Evolutionary conservation across 1,284 basidiomycete species (phyloP), one percentile per base, ranked within the genome.

Genomic region (Albatrellus sp.): DNA sequence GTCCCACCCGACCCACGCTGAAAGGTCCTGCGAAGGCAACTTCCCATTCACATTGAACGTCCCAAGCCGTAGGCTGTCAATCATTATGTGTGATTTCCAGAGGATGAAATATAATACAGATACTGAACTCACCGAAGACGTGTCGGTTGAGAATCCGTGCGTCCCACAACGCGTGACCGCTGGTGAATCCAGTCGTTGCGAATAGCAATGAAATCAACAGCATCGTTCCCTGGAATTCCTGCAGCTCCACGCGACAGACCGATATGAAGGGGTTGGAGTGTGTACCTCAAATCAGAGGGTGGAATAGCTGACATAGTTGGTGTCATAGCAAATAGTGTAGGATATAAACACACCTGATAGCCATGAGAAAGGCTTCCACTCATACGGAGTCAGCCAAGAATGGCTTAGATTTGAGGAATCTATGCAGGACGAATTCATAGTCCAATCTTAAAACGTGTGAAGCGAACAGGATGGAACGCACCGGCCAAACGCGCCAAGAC

Each of bases 21-120:
- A 64, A 7, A 87, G 60, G 53, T 84, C 79, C 51, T 85, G 80
- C 7, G 79, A 75, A 2, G 84, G 82, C 31, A 71, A 50, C 53
- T 77, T 77, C 0, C 81, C 84, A 52, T 86, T 85, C 36, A 87
- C 84, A 52, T 88, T 88, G 63, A 87, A 88, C 2, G 80, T 83
- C 13, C 84, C 83, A 13, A 84, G 50, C 2, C 81, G 75, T 42
- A 88, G 55, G 36, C 77, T 80, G 48, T 37, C 12, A 40, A 17
- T 17, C 14, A 10, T 10, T 31, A 30, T 20, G 12, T 33, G 16
- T 34, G 17, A 28, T 13, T 7, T n/a, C 5, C n/a, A 29, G 14
- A 30, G n/a, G n/a, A n/a, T n/a, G n/a, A n/a, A n/a, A n/a, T n/a
- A 33, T 24, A 9, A 39, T 30, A 20, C 17, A 13, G 13, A 45